phyloP scores from a whole-genome alignment of 352 stramenopile genomes.

The Phytophthora pisi region DNA sequence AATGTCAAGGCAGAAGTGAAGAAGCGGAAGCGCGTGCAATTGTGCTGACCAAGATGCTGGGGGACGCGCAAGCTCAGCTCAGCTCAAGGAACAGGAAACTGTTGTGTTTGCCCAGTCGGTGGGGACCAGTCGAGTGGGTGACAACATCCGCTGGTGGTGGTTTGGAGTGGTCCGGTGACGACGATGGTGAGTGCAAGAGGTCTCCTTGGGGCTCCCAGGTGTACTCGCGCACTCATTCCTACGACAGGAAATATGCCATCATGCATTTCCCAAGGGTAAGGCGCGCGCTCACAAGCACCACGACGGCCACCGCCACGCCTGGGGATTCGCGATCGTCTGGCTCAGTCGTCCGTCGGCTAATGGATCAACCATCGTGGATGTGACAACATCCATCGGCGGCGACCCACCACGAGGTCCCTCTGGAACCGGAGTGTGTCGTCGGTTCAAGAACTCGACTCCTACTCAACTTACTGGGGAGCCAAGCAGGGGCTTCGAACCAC shows the following conservation, averaged over 20 bases:
- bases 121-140: too few relatives aligned
- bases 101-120: too few relatives aligned
- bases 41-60: too few relatives aligned
- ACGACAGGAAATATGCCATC: not conserved
- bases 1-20: too few relatives aligned
- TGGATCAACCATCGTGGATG: not conserved
- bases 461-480: not conserved
- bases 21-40: too few relatives aligned
- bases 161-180: not conserved
- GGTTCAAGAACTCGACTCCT: not conserved
- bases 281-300: not conserved
- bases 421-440: not conserved
- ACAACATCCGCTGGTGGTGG: not conserved
- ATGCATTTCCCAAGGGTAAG: not conserved
- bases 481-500: not conserved
- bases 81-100: too few relatives aligned
- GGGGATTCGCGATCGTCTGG: conserved; percentile 17
- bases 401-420: not conserved
- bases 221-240: conserved; percentile 7
- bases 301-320: conserved; percentile 14
- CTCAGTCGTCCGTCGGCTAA: conserved; percentile 1
- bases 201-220: conserved; percentile 11
- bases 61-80: too few relatives aligned
- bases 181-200: conserved; percentile 2
- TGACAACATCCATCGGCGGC: not conserved